Conservation (phyloP, 2,329 filamentous ascomycete genomes). For the Paecilomyces dactylethromorphus region DNA sequence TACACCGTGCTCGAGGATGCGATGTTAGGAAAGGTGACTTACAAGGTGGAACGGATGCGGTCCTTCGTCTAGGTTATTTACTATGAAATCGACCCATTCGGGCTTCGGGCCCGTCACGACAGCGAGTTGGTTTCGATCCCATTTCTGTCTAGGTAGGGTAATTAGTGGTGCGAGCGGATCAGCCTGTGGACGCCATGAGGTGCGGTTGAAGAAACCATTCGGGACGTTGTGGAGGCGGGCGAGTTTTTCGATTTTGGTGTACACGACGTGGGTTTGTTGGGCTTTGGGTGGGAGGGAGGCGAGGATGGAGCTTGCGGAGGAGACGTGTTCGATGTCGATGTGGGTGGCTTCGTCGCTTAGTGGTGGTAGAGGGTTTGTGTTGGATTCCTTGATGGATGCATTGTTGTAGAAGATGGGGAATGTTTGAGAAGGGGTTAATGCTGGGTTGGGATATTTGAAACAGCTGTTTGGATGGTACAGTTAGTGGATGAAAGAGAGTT, state of each 20-base stretch:
- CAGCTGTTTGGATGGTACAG: conserved; percentile 19
- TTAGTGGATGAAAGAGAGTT: conserved; percentile 1
- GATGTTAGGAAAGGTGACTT: too few relatives aligned
- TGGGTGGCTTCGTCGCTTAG: background rate
- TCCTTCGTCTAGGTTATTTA: conserved; percentile 48
- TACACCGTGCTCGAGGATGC: background rate
- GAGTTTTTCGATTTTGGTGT: conserved; percentile 41
- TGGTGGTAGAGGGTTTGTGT: background rate
- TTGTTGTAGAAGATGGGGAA: conserved; percentile 22
- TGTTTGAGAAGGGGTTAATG: conserved; percentile 31
- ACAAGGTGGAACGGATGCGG: conserved; percentile 46
- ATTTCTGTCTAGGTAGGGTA: conserved; percentile 25
- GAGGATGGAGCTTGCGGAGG: conserved; percentile 20
- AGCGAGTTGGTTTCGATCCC: conserved; percentile 39
- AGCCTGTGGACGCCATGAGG: conserved; percentile 36
- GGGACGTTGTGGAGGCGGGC: conserved; percentile 38
- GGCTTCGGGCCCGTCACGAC: conserved; percentile 21
- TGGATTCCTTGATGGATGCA: background rate
- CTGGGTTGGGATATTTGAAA: conserved; percentile 41
- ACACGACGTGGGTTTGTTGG: conserved; percentile 39
- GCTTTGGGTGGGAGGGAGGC: conserved; percentile 19
- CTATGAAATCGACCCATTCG: conserved; percentile 41
- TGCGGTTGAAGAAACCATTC: conserved; percentile 44
- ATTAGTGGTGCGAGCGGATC: conserved; percentile 27
- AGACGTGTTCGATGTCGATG: conserved; percentile 20